Base-by-base conservation (phyloP, 495 filamentous ascomycete species). In the Aspergillus indologenus region DNA sequence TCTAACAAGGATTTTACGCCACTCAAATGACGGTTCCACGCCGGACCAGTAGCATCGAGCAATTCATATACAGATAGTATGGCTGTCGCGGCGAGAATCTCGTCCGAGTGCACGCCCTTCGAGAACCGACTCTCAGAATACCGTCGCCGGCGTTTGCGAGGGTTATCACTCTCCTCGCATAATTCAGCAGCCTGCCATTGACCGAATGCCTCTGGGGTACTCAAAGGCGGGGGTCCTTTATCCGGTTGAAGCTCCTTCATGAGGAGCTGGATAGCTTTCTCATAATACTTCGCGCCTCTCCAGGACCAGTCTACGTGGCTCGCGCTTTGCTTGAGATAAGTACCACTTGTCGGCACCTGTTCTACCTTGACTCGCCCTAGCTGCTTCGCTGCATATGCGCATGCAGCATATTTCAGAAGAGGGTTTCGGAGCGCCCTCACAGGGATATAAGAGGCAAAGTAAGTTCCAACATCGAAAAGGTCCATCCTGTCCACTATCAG, bases 1-100 rank as follows among this genome's bases (percentile, higher is more conserved):
- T 86, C 84, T 34, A 88, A 76, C 22, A 87, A 67, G 1, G 81
- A 82, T 61, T 86, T 86, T 4, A 85, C 83, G 9, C 85, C 84
- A 62, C 81, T 85, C 47, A 88, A 68, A 75, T 86, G 84, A n/a
- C 83, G 77, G 58, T 79, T 80, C 84, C 84, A 87, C 21, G 84
- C 83, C 9, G 79, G 76, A 3, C 80, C 80, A 0, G 82, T 82
- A 20, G 81, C 81, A 70, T 85, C 83, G 0, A 86, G 71, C 60
- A 85, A 85, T 58, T 87, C 84, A 68, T 87, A 86, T 4, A 83
- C 83, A 54, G 82, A 86, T 23, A 88, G 65, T 29, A 87, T 86
- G 9, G 84, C 83, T 12, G 82, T 83, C 24, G 85, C 84, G 14
- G 83, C 83, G 17, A 86, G 69, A 15, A 85, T 75, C 59, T 87